Conservation (phyloP, 257 asterid species). For the Thymus quinquecostatus region DNA sequence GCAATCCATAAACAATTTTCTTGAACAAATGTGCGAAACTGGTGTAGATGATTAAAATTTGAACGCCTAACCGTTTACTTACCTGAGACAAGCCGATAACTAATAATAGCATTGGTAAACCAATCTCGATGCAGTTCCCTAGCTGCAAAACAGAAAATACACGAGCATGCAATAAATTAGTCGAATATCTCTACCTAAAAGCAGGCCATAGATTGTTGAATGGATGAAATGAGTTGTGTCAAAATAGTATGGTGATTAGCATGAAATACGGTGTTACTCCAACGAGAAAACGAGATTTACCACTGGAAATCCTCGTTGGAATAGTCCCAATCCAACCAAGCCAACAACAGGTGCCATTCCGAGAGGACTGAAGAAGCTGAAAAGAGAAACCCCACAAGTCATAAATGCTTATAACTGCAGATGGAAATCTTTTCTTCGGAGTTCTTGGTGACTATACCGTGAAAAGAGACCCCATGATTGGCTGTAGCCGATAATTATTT, state of each 20-base stretch:
- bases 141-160: slow-evolving; percentile 55
- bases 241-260: not conserved
- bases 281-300: slow-evolving; percentile 39
- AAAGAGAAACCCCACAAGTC: slow-evolving; percentile 22
- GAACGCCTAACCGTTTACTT: slow-evolving; percentile 31
- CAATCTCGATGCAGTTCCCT: slow-evolving; percentile 88
- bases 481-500: slow-evolving; percentile 85
- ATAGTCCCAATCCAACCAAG: slow-evolving; percentile 89
- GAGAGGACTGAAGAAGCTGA: slow-evolving; percentile 95
- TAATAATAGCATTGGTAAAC: slow-evolving; percentile 83
- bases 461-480: slow-evolving; percentile 96
- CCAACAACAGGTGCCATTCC: slow-evolving; percentile 97
- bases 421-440: slow-evolving; percentile 7
- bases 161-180: slow-evolving; percentile 8
- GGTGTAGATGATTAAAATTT: not conserved
- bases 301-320: slow-evolving; percentile 87
- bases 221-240: no score
- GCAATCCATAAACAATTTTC: slow-evolving; percentile 41
- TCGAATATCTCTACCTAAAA: no score
- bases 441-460: slow-evolving; percentile 52
- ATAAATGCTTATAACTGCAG: slow-evolving; percentile 15
- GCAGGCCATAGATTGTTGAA: no score
- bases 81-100: slow-evolving; percentile 82
- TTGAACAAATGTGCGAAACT: slow-evolving; percentile 32
- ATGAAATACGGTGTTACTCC: not conserved